Conservation (phyloP, 2,329 filamentous ascomycete species). For the Proliferodiscus dingleyae region DNA sequence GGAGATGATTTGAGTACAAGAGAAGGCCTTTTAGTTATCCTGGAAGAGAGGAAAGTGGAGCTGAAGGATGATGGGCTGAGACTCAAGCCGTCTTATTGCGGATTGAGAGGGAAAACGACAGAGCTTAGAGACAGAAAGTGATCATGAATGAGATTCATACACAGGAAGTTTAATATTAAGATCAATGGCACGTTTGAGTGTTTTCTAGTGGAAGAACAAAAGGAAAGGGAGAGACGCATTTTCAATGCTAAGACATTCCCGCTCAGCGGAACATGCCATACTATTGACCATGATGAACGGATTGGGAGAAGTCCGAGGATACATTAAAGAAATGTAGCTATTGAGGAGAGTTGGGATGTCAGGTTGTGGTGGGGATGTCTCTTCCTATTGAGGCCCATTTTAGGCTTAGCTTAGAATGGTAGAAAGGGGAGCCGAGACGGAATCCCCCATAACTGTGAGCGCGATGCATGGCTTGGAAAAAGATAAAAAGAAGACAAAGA, state of each 20-base stretch:
- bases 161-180: neutral
- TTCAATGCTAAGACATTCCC: neutral
- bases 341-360: conserved; percentile 1
- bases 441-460: neutral
- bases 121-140: conserved; percentile 6
- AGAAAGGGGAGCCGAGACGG: neutral
- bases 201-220: neutral
- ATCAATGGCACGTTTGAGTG: too few relatives aligned
- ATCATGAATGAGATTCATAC: neutral
- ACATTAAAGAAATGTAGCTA: neutral
- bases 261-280: conserved; percentile 1
- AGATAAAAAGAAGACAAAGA: neutral
- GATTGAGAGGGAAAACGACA: neutral
- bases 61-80: neutral
- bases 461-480: neutral
- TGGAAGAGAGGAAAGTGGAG: neutral
- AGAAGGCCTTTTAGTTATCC: neutral
- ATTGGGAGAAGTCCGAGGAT: neutral
- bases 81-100: neutral
- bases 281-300: conserved; percentile 5
- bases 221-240: neutral
- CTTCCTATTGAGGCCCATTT: conserved; percentile 10
- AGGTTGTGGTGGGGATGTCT: conserved; percentile 7
- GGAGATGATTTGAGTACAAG: neutral
- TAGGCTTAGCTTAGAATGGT: conserved; percentile 3